Evolutionary conservation across 2,329 filamentous ascomycete species (phyloP), one percentile per base, ranked within the genome.

Genomic region (Aspergillus sergii): DNA sequence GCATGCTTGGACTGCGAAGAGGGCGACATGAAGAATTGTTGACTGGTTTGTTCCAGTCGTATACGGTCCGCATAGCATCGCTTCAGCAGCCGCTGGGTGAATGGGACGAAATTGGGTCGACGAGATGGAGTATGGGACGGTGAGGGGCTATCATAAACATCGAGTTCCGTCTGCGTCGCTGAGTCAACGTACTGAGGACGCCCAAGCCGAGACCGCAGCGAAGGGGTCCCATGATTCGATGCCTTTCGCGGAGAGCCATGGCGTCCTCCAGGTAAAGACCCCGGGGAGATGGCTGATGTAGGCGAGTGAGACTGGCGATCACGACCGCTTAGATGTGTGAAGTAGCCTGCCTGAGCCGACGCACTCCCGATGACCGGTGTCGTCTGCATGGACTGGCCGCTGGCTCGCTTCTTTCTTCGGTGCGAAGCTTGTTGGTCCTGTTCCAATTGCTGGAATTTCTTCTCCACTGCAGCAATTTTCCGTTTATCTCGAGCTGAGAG

Each of bases 391-490:
- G 84, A 85, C 57, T 83, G 83, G 50, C 81, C 85, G 70, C 84
- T 88, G 61, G 82, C 82, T 59, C 84, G 80, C 71, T 88, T 86
- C 72, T 84, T 86, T 74, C 84, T 85, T 67, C 80, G 83, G 60
- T 82, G 83, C 36, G 71, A 65, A 19, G 71, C 66, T 62, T 83
- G 81, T 67, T 86, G 84, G 64, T 88, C 85, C 55, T 84, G 80
- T 68, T 88, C 87, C 65, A 88, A 79, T 68, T 86, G 83, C 66
- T 86, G 83, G 65, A 89, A 89, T 63, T 88, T 83, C 66, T 85
- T 85, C 69, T 89, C 87, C 48, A 86, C 84, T 60, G 86, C 86
- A 59, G 86, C 85, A 54, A 89, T 81, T 74, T 89, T 89, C 63
- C 86, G 84, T 69, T 83, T 83, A 68, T 89, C 87, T 6, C 87